Evolutionary conservation across 225 moss, liverwort and hornwort genomes (phyloP).

Genomic region (Rhytidiadelphus loreus): DNA sequence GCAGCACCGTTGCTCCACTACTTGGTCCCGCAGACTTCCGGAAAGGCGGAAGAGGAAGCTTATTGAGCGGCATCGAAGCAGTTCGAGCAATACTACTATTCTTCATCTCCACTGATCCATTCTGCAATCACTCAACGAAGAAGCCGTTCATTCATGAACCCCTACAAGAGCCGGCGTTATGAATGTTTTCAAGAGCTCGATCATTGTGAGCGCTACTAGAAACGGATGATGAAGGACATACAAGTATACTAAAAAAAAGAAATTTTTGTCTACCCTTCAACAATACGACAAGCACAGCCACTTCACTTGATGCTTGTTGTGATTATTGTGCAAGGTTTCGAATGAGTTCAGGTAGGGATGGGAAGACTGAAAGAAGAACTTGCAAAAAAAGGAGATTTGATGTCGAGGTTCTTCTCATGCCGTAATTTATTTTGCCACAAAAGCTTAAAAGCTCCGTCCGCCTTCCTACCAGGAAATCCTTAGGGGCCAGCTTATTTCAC

Average conservation of each 20-base stretch:
- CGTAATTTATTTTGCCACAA: background rate
- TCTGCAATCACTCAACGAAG: background rate
- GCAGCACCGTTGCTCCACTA: slow-evolving; percentile 18
- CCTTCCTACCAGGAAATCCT: background rate
- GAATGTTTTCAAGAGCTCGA: background rate
- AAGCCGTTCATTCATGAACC: background rate
- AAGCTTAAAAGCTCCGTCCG: background rate
- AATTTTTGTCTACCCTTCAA: background rate
- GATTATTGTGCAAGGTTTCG: background rate
- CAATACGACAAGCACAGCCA: fast-evolving
- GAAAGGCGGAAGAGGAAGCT: background rate
- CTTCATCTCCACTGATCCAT: slow-evolving; percentile 2
- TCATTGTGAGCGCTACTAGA: background rate
- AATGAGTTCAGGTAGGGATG: background rate
- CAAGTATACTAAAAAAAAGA: background rate
- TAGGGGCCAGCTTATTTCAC: background rate
- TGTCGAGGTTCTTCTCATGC: background rate
- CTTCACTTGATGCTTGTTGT: background rate
- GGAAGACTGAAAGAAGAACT: background rate
- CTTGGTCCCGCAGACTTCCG: slow-evolving; percentile 2
- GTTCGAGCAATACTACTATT: background rate
- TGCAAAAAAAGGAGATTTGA: no score
- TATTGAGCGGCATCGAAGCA: slow-evolving; percentile 6
- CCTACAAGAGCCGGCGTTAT: background rate
- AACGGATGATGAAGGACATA: background rate